These are phyloP conservation scores for Candida dubliniensis DNA, from an alignment of 1,139 yeast genomes.

Conservation along the genomic window DNA sequence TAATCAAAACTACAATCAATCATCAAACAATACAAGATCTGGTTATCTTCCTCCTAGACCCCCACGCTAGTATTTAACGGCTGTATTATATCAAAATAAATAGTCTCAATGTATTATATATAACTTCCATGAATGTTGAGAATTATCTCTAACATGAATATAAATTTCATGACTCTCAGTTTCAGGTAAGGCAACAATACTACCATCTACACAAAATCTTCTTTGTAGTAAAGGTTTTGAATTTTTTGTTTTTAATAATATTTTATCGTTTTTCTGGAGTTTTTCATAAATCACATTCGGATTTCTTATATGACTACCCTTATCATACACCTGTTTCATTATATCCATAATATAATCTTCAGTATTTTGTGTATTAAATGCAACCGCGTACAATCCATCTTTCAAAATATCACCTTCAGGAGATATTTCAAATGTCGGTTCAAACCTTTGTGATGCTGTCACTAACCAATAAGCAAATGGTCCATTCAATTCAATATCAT, in stretches of 20 bases:
- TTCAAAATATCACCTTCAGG: conserved; percentile 61
- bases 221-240: conserved; percentile 22
- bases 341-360: conserved; percentile 49
- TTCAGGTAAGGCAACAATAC: conserved; percentile 34
- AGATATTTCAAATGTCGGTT: conserved; percentile 68
- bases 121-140: conserved; percentile 25
- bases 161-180: conserved; percentile 19
- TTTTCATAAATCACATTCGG: conserved; percentile 44
- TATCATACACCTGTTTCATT: conserved; percentile 58
- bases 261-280: conserved; percentile 23
- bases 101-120: conserved; percentile 13
- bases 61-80: not conserved
- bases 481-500: conserved; percentile 21
- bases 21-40: conserved; percentile 7
- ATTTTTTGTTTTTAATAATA: conserved; percentile 27
- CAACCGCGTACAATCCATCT: conserved; percentile 53
- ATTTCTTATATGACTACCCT: conserved; percentile 54
- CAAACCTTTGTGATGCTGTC: conserved; percentile 63
- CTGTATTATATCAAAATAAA: conserved; percentile 1
- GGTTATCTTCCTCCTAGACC: conserved; percentile 15
- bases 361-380: conserved; percentile 43
- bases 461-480: conserved; percentile 69
- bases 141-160: conserved; percentile 22
- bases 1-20: conserved; percentile 1
- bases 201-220: conserved; percentile 59